Evolutionary conservation across 1,284 basidiomycete species (phyloP), one percentile per base, ranked within the genome.

Genomic region (Limonomyces culmigenus): DNA sequence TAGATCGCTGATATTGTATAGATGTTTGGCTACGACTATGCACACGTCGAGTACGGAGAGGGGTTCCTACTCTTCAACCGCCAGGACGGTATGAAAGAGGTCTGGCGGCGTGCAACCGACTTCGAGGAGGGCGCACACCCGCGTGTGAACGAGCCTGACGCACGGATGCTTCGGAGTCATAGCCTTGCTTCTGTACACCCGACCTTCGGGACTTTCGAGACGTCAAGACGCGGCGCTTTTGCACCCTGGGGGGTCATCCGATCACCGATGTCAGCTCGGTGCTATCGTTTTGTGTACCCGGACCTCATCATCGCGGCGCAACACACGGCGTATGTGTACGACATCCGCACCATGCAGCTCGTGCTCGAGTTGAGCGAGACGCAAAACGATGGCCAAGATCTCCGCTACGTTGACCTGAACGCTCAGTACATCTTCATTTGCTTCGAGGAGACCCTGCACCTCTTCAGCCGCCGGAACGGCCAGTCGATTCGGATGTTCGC

Each of bases 31-130:
- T 62, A 63, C n/a, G 44, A 46, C 4, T 67, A 60, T 38, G 77
- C 78, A 0, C 81, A 85, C 47, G 67, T 70, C 45, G 81, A 85
- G 50, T 85, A 81, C 44, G 68, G 60, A n/a, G 55, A 65, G 23
- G 80, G 80, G 5, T 81, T 66, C 47, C 54, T 83, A 33, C 54
- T 83, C 34, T 79, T 81, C 47, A 75, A 81, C 44, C 66, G 75
- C 15, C 36, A 51, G 11, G 62, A 60, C 21, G 60, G 64, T 3
- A 45, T 50, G 37, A 74, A 76, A 42, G 80, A 85, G 49, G 67
- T 84, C 12, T 85, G 81, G 81, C 59, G 71, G 14, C 61, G 58
- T 6, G 51, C 53, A 5, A 36, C 47, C 1, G 53, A 61, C 32
- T 48, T 45, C 34, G 42, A 42, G 11, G 40, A 49, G 10, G 45